Conservation (phyloP, 139 green algal species). For the Trebouxia sp. region DNA sequence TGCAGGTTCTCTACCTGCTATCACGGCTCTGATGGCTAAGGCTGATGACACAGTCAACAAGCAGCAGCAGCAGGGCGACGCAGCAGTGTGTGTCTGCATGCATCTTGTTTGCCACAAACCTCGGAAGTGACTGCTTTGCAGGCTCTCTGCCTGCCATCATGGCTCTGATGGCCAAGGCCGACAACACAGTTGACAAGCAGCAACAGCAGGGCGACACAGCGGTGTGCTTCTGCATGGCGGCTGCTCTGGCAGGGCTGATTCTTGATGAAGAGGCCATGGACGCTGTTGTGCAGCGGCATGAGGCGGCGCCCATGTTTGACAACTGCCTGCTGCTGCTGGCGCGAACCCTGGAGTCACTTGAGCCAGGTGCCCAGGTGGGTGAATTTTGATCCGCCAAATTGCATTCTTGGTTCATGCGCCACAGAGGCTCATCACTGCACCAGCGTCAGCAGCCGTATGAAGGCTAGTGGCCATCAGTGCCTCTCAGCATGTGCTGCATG, state of each 20-base stretch:
- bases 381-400: too few relatives aligned
- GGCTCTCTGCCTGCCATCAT: constrained; percentile 14
- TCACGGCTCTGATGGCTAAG: too few relatives aligned
- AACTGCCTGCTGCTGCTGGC: constrained; percentile 53
- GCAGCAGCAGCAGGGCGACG: too few relatives aligned
- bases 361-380: constrained; percentile 36
- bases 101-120: too few relatives aligned
- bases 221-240: constrained; percentile 72
- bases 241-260: constrained; percentile 73
- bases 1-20: too few relatives aligned
- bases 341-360: constrained; percentile 46
- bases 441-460: too few relatives aligned
- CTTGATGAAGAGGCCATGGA: constrained; percentile 75
- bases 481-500: too few relatives aligned
- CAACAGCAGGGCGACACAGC: constrained; percentile 40
- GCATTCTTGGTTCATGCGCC: too few relatives aligned
- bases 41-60: too few relatives aligned
- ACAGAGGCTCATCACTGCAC: too few relatives aligned
- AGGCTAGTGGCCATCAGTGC: too few relatives aligned
- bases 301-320: constrained; percentile 32
- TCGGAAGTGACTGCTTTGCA: not conserved
- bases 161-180: constrained; percentile 24
- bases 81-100: too few relatives aligned
- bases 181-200: not conserved
- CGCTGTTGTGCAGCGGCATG: constrained; percentile 42